These are phyloP conservation scores for Rubia occidens DNA, from an alignment of 305 asterid species.

Conservation along the genomic window DNA sequence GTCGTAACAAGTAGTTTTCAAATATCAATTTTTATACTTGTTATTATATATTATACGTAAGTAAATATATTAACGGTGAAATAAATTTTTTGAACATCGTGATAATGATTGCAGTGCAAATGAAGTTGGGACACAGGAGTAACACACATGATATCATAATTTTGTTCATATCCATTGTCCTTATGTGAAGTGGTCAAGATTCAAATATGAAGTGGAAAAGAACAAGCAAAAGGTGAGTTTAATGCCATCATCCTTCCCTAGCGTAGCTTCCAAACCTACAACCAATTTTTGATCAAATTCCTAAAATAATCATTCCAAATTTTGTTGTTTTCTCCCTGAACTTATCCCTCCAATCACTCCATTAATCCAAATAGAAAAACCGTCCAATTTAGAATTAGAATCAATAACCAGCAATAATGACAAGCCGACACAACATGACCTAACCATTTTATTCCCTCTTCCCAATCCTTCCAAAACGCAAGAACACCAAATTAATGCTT, in stretches of 20 bases:
- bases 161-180: background rate
- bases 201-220: background rate
- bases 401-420: constrained; percentile 3
- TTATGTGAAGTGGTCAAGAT: background rate
- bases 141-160: background rate
- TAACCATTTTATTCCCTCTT: constrained; percentile 15
- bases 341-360: constrained; percentile 15
- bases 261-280: background rate
- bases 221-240: background rate
- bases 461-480: constrained; percentile 13
- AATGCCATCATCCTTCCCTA: background rate
- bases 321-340: constrained; percentile 1
- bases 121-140: too few relatives aligned
- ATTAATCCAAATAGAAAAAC: background rate
- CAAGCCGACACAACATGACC: constrained; percentile 9
- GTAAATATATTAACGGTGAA: too few relatives aligned
- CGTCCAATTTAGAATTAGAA: constrained; percentile 4
- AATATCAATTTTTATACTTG: too few relatives aligned
- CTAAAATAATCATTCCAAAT: constrained; percentile 13
- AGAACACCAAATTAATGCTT: background rate
- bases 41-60: too few relatives aligned
- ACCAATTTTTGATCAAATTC: background rate
- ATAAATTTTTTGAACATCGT: too few relatives aligned
- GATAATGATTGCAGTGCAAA: too few relatives aligned
- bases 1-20: too few relatives aligned